Base-by-base conservation (phyloP, 805 yeast genomes). In the Ogataea naganishii region DNA sequence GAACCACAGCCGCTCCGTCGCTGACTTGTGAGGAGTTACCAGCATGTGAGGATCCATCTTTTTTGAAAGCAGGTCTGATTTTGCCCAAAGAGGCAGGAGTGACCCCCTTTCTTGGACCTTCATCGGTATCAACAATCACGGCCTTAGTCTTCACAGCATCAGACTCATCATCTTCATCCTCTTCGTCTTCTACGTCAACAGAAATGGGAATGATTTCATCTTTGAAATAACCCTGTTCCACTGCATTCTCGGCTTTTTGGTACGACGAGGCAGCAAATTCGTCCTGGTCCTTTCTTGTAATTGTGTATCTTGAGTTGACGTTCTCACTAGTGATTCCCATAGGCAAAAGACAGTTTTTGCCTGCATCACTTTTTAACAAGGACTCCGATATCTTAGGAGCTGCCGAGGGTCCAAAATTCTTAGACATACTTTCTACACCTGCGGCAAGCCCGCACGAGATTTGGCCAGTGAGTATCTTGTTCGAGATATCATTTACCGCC, bases 251-350 rank as follows among this genome's bases (percentile, higher is more conserved):
- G 14, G 97, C 96, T 66, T 83, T 86, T 40, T 71, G 71, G 61
- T 80, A 85, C 4, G 96, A 86, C 18, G 60, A 52, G 14, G 96
- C 95, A 20, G 96, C 94, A 60, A 86, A 92, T 36, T 62, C 78
- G 55, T 89, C 98, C 59, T 88, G 97, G 38, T 66, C 74, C 19
- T 52, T 46, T 55, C 97, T 75, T 17, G 75, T 48, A 36, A 89
- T 66, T 38, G 60, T 56, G 58, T 66, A 88, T 53, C 69, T 69
- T 24, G 58, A 56, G 18, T 94, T 88, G 33, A 89, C 82, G 55
- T 89, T 89, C 63, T 89, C 97, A 51, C 85, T 82, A 31, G 97
- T 89, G 47, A 79, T 77, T 26, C 97, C 97, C 97, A 89, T 89
- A 41, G 97, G 97, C 39, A 89, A 74, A 56, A 80, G 61, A 60